Evolutionary conservation across 208 protist genomes (phyloP).

Genomic region (Leishmania aethiopica): DNA sequence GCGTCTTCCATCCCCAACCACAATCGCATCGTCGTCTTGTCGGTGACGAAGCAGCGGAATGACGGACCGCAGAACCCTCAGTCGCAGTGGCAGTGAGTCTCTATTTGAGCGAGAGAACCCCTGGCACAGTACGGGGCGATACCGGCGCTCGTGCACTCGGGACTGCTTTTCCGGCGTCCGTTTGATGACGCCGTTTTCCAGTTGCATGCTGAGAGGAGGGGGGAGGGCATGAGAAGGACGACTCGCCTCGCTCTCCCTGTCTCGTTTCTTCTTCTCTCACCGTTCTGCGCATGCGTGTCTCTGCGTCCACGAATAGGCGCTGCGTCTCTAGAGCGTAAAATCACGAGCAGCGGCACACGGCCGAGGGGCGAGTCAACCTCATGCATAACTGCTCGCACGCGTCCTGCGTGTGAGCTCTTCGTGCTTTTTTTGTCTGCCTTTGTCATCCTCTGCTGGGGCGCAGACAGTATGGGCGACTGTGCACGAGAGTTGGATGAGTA

Average conservation of each 20-base stretch:
- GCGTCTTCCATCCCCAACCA: conserved; percentile 9
- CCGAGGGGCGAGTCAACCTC: not conserved
- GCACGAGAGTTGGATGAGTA: not conserved
- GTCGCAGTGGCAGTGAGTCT: not conserved
- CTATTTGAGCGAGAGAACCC: too few species aligned
- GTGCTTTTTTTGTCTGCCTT: not conserved
- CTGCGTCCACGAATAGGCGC: too few species aligned
- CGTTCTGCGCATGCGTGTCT: not conserved
- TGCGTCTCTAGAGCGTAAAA: not conserved
- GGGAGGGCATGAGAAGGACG: not conserved
- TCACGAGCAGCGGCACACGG: not conserved
- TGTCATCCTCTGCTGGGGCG: not conserved
- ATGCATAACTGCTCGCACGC: not conserved
- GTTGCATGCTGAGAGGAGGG: not conserved
- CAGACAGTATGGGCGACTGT: not conserved
- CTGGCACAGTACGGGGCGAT: not conserved
- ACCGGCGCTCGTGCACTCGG: not conserved
- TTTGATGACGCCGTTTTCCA: not conserved
- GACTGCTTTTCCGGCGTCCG: not conserved
- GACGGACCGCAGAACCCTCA: not conserved
- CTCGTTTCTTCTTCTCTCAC: not conserved
- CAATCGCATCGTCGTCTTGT: conserved; percentile 16
- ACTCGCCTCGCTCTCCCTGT: not conserved
- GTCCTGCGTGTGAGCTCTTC: not conserved
- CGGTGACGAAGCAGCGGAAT: conserved; percentile 5